Evolutionary conservation across 306 rosid genomes (phyloP).

Genomic region (Spatholobus suberectus): DNA sequence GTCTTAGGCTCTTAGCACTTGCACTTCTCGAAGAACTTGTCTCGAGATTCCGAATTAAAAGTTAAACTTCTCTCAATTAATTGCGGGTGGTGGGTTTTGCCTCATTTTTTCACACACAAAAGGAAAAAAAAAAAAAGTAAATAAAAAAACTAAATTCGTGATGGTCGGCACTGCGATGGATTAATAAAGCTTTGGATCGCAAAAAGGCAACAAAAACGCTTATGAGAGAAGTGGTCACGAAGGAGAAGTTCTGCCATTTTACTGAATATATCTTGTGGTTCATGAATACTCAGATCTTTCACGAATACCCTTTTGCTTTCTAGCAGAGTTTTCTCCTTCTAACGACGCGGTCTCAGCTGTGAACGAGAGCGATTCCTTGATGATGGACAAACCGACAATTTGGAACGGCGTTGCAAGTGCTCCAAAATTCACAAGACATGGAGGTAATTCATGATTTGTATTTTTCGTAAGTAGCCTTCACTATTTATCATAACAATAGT

Average conservation of each 20-base stretch:
- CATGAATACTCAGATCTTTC: not conserved
- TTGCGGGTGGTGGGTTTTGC: not conserved
- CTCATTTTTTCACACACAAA: not conserved
- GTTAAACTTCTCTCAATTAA: not conserved
- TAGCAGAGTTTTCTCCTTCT: not conserved
- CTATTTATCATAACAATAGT: not conserved
- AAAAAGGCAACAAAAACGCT: not conserved
- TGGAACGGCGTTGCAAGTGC: not conserved
- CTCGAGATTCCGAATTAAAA: slow-evolving; percentile 16
- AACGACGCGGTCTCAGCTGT: not conserved
- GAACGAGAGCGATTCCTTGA: not conserved
- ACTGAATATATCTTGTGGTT: not conserved
- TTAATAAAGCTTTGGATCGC: not conserved
- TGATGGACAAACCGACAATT: not conserved
- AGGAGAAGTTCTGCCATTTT: not conserved
- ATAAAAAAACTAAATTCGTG: not conserved
- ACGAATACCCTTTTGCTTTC: not conserved
- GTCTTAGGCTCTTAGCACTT: not conserved
- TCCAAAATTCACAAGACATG: not conserved
- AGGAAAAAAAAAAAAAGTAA: not conserved
- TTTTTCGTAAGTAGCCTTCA: not conserved
- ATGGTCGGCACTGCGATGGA: not conserved
- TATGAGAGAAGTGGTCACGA: not conserved
- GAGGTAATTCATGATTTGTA: not conserved
- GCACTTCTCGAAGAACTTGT: not conserved